Conservation (phyloP, 192 early-diverging fungal genomes). For the Lunasporangiospora selenospora region DNA sequence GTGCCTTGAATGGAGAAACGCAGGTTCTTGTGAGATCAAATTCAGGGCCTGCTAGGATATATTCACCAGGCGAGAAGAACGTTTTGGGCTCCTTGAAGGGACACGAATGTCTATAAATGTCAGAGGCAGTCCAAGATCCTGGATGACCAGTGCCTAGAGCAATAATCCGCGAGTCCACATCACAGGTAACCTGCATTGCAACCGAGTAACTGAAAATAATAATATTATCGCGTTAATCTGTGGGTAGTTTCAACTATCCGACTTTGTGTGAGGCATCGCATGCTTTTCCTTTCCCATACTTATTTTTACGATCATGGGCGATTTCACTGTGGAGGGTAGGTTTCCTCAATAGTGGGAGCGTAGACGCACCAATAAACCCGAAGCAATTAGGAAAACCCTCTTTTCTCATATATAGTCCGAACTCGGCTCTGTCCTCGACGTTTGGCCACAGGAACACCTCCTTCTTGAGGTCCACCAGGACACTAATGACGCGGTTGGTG, state of each 20-base stretch:
- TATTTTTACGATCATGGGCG: constrained; percentile 15
- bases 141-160: neutral
- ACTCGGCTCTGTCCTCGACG: neutral
- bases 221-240: too few species aligned
- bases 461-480: neutral
- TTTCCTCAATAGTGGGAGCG: constrained; percentile 3
- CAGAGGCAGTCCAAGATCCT: constrained; percentile 12
- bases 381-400: constrained; percentile 25
- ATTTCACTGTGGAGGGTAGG: constrained; percentile 5
- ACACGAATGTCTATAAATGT: constrained; percentile 4
- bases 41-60: constrained; percentile 16
- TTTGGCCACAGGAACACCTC: constrained; percentile 15
- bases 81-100: neutral
- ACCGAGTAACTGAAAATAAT: constrained; percentile 12
- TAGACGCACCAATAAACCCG: constrained; percentile 23
- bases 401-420: constrained; percentile 6
- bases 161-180: constrained; percentile 24
- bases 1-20: constrained; percentile 12
- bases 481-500: constrained; percentile 10
- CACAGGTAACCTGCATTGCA: constrained; percentile 19
- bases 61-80: constrained; percentile 12
- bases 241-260: too few species aligned
- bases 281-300: too few species aligned
- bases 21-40: constrained; percentile 11
- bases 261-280: too few species aligned